These are phyloP conservation scores for Nosema muscidifuracis DNA, from an alignment of 371 early-diverging fungal species.

Conservation along the genomic window DNA sequence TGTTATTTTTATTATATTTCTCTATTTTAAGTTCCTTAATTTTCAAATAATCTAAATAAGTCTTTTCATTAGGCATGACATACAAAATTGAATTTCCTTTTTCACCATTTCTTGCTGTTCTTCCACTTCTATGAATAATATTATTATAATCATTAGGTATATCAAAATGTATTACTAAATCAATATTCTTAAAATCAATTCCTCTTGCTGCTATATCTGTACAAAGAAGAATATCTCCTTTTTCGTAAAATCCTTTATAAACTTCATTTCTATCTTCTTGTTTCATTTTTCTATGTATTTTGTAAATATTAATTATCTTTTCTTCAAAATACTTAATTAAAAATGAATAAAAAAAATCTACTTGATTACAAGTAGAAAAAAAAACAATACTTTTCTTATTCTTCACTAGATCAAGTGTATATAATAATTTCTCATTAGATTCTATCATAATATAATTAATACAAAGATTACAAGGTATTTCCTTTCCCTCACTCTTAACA, in stretches of 20 bases:
- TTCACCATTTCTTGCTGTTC: slow-evolving; percentile 83
- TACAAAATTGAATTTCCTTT: slow-evolving; percentile 71
- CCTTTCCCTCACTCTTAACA: slow-evolving; percentile 17
- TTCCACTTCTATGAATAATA: slow-evolving; percentile 91
- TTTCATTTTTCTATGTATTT: slow-evolving; percentile 58
- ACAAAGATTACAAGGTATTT: slow-evolving; percentile 22
- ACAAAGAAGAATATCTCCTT: slow-evolving; percentile 47
- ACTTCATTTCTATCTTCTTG: slow-evolving; percentile 53
- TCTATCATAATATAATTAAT: slow-evolving; percentile 15
- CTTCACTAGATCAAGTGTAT: slow-evolving; percentile 3
- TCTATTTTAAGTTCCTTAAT: slow-evolving; percentile 27
- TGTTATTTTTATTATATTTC: neutral
- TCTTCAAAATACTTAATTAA: slow-evolving; percentile 44
- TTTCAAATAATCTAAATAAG: slow-evolving; percentile 52
- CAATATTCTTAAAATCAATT: slow-evolving; percentile 57
- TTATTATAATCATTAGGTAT: slow-evolving; percentile 86
- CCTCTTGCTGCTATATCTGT: slow-evolving; percentile 62
- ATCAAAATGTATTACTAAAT: slow-evolving; percentile 65
- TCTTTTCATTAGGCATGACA: slow-evolving; percentile 56
- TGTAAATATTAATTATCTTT: slow-evolving; percentile 14
- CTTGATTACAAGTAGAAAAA: slow-evolving; percentile 59
- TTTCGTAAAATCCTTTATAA: slow-evolving; percentile 44
- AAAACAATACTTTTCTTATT: slow-evolving; percentile 56
- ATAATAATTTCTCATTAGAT: slow-evolving; percentile 20
- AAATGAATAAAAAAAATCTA: slow-evolving; percentile 64